Evolutionary conservation across 768 basidiomycete genomes (phyloP).

Genomic region (Boletus pseudo-olivaceus): DNA sequence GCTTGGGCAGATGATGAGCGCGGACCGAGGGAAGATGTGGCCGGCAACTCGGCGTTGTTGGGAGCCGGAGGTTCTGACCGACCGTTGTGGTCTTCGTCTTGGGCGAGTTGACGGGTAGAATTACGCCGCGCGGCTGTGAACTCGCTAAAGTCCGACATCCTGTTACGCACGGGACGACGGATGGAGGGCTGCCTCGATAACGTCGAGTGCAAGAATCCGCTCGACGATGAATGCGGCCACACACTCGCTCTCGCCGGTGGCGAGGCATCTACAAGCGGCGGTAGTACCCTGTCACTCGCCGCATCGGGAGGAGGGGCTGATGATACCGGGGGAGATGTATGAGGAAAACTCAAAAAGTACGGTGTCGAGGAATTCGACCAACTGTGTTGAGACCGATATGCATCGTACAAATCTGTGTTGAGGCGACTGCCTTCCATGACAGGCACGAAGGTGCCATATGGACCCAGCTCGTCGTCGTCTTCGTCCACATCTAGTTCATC

Average conservation of each 20-base stretch:
- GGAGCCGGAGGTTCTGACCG: constrained; percentile 10
- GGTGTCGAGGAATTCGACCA: constrained; percentile 29
- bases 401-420: constrained; percentile 64
- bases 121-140: constrained; percentile 66
- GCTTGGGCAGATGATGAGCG: constrained; percentile 26
- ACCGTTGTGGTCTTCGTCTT: constrained; percentile 23
- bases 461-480: constrained; percentile 62
- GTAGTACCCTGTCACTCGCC: constrained; percentile 23
- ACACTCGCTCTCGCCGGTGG: constrained; percentile 17
- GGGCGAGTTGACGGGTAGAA: constrained; percentile 35
- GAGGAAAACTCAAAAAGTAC: constrained; percentile 20
- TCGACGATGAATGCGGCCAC: constrained; percentile 26
- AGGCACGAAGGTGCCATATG: constrained; percentile 33
- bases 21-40: constrained; percentile 8
- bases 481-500: constrained; percentile 61
- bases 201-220: constrained; percentile 25
- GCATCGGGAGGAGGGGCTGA: constrained; percentile 26
- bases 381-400: constrained; percentile 43
- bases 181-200: constrained; percentile 58
- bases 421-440: constrained; percentile 52
- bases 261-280: constrained; percentile 28
- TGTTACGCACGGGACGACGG: constrained; percentile 52
- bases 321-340: constrained; percentile 26
- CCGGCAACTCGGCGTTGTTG: neutral
- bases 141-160: constrained; percentile 68